Evolutionary conservation across 2,329 filamentous ascomycete genomes (phyloP).

Genomic region (Fusarium torulosum): DNA sequence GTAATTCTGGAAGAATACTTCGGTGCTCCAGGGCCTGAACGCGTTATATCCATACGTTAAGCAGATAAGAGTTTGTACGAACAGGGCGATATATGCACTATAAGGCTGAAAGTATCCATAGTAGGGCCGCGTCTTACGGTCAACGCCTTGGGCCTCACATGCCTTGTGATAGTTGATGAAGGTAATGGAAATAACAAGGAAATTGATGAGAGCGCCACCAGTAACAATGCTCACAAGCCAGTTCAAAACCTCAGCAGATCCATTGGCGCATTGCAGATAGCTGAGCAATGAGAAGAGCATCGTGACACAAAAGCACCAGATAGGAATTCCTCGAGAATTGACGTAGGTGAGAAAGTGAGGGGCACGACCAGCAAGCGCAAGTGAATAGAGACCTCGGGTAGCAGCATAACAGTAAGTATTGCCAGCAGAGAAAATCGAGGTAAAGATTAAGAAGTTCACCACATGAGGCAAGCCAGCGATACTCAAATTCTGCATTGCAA

Average conservation of each 20-base stretch:
- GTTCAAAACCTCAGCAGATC: slow-evolving; percentile 61
- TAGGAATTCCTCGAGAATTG: slow-evolving; percentile 70
- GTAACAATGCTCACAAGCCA: slow-evolving; percentile 68
- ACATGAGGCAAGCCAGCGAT: slow-evolving; percentile 66
- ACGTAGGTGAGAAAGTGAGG: slow-evolving; percentile 67
- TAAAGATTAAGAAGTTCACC: slow-evolving; percentile 65
- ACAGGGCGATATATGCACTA: slow-evolving; percentile 59
- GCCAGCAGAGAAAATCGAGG: slow-evolving; percentile 49
- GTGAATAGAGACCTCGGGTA: slow-evolving; percentile 62
- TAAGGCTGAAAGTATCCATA: slow-evolving; percentile 56
- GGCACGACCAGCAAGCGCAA: slow-evolving; percentile 62
- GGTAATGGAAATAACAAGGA: slow-evolving; percentile 63
- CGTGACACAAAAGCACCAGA: slow-evolving; percentile 66
- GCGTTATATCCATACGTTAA: slow-evolving; percentile 67
- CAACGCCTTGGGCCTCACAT: slow-evolving; percentile 63
- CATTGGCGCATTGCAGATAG: slow-evolving; percentile 63
- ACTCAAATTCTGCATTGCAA: slow-evolving; percentile 63
- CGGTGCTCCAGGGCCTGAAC: slow-evolving; percentile 61
- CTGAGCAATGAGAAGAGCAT: slow-evolving; percentile 65
- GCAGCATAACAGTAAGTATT: slow-evolving; percentile 56
- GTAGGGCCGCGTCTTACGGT: slow-evolving; percentile 68
- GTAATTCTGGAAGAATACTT: slow-evolving; percentile 65
- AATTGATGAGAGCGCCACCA: slow-evolving; percentile 69
- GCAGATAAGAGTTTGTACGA: slow-evolving; percentile 57
- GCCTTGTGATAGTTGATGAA: slow-evolving; percentile 64